A percentile compares a stretch with the other conserved stretches of the same genome.
phyloP scores from a whole-genome alignment of 345 rosid species.

The Lepidium sativum region DNA sequence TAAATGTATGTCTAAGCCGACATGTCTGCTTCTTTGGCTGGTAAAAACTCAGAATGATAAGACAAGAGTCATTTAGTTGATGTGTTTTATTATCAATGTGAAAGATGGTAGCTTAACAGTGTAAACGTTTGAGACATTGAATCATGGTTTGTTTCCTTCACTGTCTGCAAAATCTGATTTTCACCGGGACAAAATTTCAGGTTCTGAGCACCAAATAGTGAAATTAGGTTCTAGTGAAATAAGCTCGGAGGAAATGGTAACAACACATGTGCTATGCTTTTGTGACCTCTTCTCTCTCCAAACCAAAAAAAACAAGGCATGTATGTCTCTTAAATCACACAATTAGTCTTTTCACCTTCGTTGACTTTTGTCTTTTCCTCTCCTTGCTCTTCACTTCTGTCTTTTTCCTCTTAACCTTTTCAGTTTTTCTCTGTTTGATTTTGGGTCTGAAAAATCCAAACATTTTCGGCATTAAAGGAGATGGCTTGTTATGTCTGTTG shows the following conservation, averaged over 20 bases:
- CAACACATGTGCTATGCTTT: constrained; percentile 28
- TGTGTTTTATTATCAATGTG: background rate
- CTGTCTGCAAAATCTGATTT: constrained; percentile 18
- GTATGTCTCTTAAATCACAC: constrained; percentile 20
- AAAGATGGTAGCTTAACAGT: constrained; percentile 6
- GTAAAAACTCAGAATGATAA: background rate
- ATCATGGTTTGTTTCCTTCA: constrained; percentile 27
- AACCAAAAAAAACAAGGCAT: constrained; percentile 7
- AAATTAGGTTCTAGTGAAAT: constrained; percentile 11
- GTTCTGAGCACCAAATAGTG: constrained; percentile 27
- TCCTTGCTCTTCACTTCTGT: background rate
- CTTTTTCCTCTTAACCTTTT: background rate
- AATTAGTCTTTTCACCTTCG: constrained; percentile 18
- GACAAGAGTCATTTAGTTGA: background rate
- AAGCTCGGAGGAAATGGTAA: background rate
- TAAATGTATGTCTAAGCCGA: constrained; percentile 6
- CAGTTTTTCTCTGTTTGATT: background rate
- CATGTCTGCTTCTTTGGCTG: constrained; percentile 6
- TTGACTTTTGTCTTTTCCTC: constrained; percentile 25
- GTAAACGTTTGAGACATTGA: constrained; percentile 13
- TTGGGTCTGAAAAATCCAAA: constrained; percentile 14
- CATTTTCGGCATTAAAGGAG: constrained; percentile 21
- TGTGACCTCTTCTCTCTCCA: constrained; percentile 5
- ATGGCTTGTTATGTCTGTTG: constrained; percentile 22
- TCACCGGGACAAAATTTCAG: constrained; percentile 13